Base-by-base conservation (phyloP, 345 rosid genomes). In the Moricandia arvensis region DNA sequence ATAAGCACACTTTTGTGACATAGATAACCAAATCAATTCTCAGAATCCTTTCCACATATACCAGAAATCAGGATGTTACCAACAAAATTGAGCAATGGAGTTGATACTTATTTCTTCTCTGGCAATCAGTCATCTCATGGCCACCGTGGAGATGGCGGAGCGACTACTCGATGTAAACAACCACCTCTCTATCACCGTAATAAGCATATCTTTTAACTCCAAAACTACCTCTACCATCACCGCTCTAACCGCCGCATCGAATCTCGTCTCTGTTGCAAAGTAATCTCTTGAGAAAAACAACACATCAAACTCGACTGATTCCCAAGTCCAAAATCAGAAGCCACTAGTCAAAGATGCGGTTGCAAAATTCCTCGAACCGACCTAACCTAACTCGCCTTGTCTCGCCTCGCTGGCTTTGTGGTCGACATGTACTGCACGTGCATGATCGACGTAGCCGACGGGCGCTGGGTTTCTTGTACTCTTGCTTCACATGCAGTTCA, bases 371-470 rank as follows among this genome's bases (percentile, higher is more conserved):
- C 2, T 57, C 8, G 31, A 55, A 4, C 12, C 2, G 6, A 7
- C 66, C 4, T 18, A 0, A 4, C 27, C 57, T 33, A 73, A 71
- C 71, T 30, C 79, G 2, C 73, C 27, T 2, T 55, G 10, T 4
- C 27, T 2, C 59, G 10, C 4, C 47, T 89, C 1, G 88, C 81
- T 1, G 88, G 88, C 2, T 63, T 89, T 10, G 80, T 87, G 12
- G 29, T 86, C 0, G 95, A 84, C 76, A 69, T 89, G 89, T 84
- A 80, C 15, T 88, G 86, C 75, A 80, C 80, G 0, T 9, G 77
- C 4, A 75, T 85, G 84, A 79, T 83, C 1, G 88, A 85, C 1
- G 79, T 88, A 0, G 90, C 90, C 0, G 47, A 77, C 29, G 86
- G 86, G 30, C 31, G 84, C 89, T 0, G 76, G 78, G 24, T 49